Evolutionary conservation across 2,329 filamentous ascomycete genomes (phyloP).

Genomic region (Ophiostoma pallidulum): DNA sequence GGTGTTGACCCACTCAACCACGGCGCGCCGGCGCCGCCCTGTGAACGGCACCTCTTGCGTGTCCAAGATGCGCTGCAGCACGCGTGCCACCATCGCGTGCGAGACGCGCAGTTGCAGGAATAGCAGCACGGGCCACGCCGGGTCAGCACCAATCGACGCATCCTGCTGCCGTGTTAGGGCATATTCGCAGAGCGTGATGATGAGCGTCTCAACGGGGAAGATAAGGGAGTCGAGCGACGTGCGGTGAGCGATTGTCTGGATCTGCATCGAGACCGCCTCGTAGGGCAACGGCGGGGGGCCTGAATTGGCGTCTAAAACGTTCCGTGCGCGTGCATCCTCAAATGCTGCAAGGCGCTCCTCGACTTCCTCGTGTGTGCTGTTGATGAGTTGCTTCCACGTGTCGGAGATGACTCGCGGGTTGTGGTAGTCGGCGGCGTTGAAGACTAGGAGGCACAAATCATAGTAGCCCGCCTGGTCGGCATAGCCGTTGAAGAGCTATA

Average conservation of each 20-base stretch:
- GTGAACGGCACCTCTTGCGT: constrained; percentile 51
- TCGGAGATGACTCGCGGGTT: constrained; percentile 73
- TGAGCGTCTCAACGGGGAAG: constrained; percentile 52
- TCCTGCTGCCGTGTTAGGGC: constrained; percentile 50
- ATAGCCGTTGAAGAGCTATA: constrained; percentile 85
- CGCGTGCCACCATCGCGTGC: constrained; percentile 45
- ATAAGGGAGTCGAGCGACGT: constrained; percentile 57
- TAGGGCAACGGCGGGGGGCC: constrained; percentile 49
- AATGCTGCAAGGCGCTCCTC: constrained; percentile 32
- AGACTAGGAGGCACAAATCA: constrained; percentile 87
- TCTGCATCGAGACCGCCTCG: constrained; percentile 56
- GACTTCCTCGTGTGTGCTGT: constrained; percentile 55
- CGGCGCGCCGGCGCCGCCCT: constrained; percentile 36
- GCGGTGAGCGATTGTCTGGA: constrained; percentile 56
- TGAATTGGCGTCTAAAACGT: constrained; percentile 10
- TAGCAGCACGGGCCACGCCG: constrained; percentile 47
- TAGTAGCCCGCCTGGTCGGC: constrained; percentile 82
- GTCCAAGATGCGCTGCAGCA: constrained; percentile 49
- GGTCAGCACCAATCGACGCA: constrained; percentile 45
- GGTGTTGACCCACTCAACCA: constrained; percentile 46
- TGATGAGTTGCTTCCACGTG: constrained; percentile 77
- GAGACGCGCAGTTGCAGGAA: constrained; percentile 48
- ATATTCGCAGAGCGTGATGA: constrained; percentile 55
- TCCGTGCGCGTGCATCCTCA: constrained; percentile 27
- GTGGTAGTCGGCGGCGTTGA: constrained; percentile 82